Percentiles rank a stretch among this genome's conserved stretches.
phyloP scores from a whole-genome alignment of 2,329 filamentous ascomycete genomes.

The Trichophyton schoenleinii region DNA sequence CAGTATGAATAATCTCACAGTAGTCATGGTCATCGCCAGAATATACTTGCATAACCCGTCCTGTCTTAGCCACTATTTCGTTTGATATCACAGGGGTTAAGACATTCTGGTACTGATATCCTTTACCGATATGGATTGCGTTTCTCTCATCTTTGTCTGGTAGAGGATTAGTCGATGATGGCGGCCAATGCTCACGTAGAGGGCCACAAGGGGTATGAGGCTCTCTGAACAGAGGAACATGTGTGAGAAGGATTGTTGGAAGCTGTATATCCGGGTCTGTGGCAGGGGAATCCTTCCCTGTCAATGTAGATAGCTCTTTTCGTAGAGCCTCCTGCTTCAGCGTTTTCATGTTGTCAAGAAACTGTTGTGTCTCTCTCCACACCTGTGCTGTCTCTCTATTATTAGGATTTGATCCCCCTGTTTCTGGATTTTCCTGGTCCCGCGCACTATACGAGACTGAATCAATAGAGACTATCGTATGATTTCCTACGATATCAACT shows the following conservation, averaged over 20 bases:
- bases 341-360: conserved; percentile 54
- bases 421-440: conserved; percentile 41
- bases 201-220: conserved; percentile 80
- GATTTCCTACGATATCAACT: conserved; percentile 84
- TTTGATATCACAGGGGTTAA: conserved; percentile 64
- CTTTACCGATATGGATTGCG: conserved; percentile 60
- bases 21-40: conserved; percentile 98
- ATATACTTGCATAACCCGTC: conserved; percentile 66
- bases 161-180: conserved; percentile 48
- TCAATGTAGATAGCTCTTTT: conserved; percentile 54
- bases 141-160: conserved; percentile 55
- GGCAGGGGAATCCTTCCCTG: conserved; percentile 47
- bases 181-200: conserved; percentile 70
- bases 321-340: conserved; percentile 56
- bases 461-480: conserved; percentile 88
- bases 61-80: conserved; percentile 62
- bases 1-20: conserved; percentile 73
- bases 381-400: conserved; percentile 46
- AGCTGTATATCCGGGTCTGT: conserved; percentile 42
- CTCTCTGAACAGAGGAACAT: conserved; percentile 76
- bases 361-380: conserved; percentile 63
- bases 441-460: conserved; percentile 73
- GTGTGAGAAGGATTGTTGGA: conserved; percentile 77
- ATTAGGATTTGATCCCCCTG: conserved; percentile 35
- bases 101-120: conserved; percentile 97